A percentile compares a stretch with the other conserved stretches of the same genome.
phyloP scores from a whole-genome alignment of 305 asterid genomes.

The Fraxinus xanthoxyloides region DNA sequence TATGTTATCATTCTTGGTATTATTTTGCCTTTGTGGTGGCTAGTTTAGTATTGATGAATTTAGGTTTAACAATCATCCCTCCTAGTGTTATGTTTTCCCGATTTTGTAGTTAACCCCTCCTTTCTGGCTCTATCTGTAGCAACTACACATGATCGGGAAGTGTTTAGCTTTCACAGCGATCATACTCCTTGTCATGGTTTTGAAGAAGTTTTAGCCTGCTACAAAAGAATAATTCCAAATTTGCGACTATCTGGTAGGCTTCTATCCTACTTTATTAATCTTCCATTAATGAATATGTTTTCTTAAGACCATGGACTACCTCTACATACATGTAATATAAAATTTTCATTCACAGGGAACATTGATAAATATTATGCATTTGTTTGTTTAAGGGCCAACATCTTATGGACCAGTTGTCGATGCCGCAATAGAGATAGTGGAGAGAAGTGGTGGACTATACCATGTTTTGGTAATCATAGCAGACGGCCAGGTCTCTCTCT shows the following conservation, averaged over 20 bases:
- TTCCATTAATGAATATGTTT: background rate
- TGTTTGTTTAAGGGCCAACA: constrained; percentile 65
- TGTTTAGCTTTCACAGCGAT: constrained; percentile 79
- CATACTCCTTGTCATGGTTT: constrained; percentile 82
- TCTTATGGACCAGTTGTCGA: constrained; percentile 81
- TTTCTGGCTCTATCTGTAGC: constrained; percentile 32
- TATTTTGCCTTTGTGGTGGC: constrained; percentile 4
- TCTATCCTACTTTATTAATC: background rate
- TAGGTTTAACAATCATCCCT: background rate
- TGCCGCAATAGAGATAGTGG: constrained; percentile 83
- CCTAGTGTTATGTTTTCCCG: constrained; percentile 2
- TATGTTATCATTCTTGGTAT: background rate
- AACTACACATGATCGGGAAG: constrained; percentile 68
- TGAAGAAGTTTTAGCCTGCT: constrained; percentile 83
- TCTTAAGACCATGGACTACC: constrained; percentile 13
- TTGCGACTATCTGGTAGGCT: constrained; percentile 63
- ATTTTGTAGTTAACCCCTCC: constrained; percentile 14
- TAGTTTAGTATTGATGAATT: background rate
- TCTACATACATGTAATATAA: constrained; percentile 3
- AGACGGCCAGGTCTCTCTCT: constrained; percentile 65
- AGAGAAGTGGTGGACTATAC: constrained; percentile 75
- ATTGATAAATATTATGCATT: background rate
- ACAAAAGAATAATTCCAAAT: constrained; percentile 55
- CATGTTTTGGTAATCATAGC: constrained; percentile 85
- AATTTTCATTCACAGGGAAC: constrained; percentile 13